These are phyloP conservation scores for Plasmodium vivax DNA, from an alignment of 169 alveolate species.

Conservation along the genomic window DNA sequence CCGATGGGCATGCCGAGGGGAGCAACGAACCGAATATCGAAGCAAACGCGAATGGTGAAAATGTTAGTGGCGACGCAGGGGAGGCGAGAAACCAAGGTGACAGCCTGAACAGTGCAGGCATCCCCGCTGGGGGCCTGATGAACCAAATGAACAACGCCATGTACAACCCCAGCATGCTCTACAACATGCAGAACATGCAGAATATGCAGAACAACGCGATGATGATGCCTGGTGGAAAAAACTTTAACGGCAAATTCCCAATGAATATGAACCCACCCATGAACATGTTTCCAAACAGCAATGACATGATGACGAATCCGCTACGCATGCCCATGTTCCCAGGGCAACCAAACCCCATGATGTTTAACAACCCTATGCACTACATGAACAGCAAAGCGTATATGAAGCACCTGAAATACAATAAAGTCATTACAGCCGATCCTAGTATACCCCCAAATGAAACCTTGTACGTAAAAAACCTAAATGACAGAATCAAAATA, in stretches of 20 bases:
- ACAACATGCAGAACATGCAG: conserved; percentile 12
- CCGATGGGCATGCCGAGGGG: neutral
- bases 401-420: conserved; percentile 72
- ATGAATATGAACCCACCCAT: conserved; percentile 50
- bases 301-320: conserved; percentile 20
- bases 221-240: conserved; percentile 5
- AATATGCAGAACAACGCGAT: conserved; percentile 14
- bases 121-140: neutral
- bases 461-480: conserved; percentile 80
- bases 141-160: neutral
- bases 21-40: neutral
- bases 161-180: conserved; percentile 1
- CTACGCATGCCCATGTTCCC: conserved; percentile 49
- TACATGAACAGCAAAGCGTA: conserved; percentile 70
- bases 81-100: neutral
- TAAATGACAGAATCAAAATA: conserved; percentile 81
- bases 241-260: conserved; percentile 13
- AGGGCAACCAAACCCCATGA: conserved; percentile 30
- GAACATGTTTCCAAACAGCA: neutral
- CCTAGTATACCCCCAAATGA: conserved; percentile 84
- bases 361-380: conserved; percentile 44
- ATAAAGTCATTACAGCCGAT: conserved; percentile 79
- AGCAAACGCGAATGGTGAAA: neutral
- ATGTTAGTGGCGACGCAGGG: neutral
- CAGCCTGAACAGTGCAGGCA: neutral